Evolutionary conservation across 257 asterid genomes (phyloP), one percentile per base, ranked within the genome.

Genomic region (Solanum dulcamara): DNA sequence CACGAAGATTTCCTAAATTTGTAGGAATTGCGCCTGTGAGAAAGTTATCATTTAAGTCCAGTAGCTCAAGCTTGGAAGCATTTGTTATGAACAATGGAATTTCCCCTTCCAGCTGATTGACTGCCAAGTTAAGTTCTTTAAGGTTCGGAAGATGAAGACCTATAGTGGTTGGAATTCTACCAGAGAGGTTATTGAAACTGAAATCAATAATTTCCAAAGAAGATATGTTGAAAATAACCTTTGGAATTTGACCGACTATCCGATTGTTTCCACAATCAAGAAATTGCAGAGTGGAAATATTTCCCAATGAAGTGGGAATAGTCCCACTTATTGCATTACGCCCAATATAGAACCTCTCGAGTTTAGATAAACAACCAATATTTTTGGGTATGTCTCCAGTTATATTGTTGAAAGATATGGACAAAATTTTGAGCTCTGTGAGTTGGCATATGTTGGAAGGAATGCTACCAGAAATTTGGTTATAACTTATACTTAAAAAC

Each of bases 81-180:
- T 88, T 88, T 46, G 90, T 35, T 32, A 90, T 74, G 14, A 55
- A 81, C n/a, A 20, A 6, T 10, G 91, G 91, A 42, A 90, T 68
- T 62, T 85, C 86, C 66, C 92, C 89, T 75, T 50, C 67, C 12
- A 88, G 84, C 7, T 37, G 12, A 80, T 90, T 90, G 18, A 70
- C 64, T 2, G 71, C 84, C 68, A 90, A 85, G 53, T 0, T 62
- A 30, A 90, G 74, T 50, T 71, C 85, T 42, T 30, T 62, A 14
- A 90, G 89, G 55, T 86, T 88, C 1, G 91, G 91, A 59, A 90
- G 89, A 7, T 30, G 70, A 64, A 87, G 87, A 33, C 90, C 87
- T 5, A 67, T 48, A 6, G 85, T 87, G 2, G 79, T 24, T 18
- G 88, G 88, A 62, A 88, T n/a, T 22, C 38, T 53, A 15, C 91